Evolutionary conservation across 164 flowering plant genomes (phyloP), one percentile per base, ranked within the genome.

Genomic region (Vitis riparia): DNA sequence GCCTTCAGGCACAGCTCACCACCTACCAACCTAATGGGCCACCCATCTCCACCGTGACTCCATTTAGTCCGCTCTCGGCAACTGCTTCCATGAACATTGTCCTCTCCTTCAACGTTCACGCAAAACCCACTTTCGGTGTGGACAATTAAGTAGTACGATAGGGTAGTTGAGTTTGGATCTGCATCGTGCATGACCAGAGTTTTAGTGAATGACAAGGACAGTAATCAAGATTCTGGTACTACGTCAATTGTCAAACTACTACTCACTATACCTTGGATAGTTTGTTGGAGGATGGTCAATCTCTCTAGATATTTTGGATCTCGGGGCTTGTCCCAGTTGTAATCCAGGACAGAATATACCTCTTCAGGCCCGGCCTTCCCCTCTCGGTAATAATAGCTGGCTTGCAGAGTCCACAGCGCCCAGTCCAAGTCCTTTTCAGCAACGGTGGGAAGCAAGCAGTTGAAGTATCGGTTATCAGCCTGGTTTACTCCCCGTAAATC

Each of bases 361-460:
- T 88, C 89, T 16, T 84, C 86, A 14, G 51, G 37, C 10, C 74
- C 81, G 2, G 58, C 52, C 0, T 1, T 7, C 4, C 76, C 82
- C 13, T 80, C 59, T 58, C 83, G 77, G 5, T 77, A 49, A 68
- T 84, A 80, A 67, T 88, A 86, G 56, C 86, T 84, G 23, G 89
- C 89, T 44, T 80, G 87, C 29, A 86, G 65, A 23, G 82, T 75
- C 91, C 88, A 88, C 68, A 83, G 16, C 1, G 81, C 88, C 87
- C 89, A 88, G 48, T 86, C 89, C 68, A 86, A 63, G 70, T 88
- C 88, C 15, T 15, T 59, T 32, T 76, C 84, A 2, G 79, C 82
- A 0, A 65, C 68, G 23, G 60, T 57, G 1, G 75, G 81, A 56
- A 76, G 50, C 50, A 88, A 73, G 77, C 91, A 88, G 51, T 70